phyloP scores from a whole-genome alignment of 129 eudicot genomes.

The Arctium minus region DNA sequence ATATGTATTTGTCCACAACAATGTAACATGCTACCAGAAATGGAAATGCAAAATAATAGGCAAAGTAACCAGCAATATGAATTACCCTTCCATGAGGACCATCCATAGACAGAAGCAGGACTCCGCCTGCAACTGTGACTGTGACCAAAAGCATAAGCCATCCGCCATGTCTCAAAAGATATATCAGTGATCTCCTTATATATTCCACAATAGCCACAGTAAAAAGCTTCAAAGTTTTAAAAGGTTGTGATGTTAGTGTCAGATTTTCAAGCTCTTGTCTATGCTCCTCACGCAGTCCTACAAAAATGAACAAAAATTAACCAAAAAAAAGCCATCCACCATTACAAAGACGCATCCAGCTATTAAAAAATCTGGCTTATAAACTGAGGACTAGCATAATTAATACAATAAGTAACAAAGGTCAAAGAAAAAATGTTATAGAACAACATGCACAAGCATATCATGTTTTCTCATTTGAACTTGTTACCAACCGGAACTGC shows the following conservation, averaged over 20 bases:
- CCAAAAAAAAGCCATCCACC: not conserved
- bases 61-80: not conserved
- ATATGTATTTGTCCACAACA: not conserved
- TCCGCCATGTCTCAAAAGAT: slow-evolving; percentile 63
- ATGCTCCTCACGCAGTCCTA: slow-evolving; percentile 73
- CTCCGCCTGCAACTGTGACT: slow-evolving; percentile 29
- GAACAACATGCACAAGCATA: not conserved
- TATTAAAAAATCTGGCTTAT: not conserved
- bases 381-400: not conserved
- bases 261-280: slow-evolving; percentile 67
- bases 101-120: slow-evolving; percentile 47
- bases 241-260: slow-evolving; percentile 69
- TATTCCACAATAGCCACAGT: slow-evolving; percentile 57
- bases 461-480: not conserved
- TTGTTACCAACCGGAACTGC: not conserved
- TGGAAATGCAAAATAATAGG: not conserved
- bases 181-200: slow-evolving; percentile 42
- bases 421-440: not conserved
- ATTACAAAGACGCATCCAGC: not conserved
- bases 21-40: not conserved
- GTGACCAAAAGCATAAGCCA: slow-evolving; percentile 55
- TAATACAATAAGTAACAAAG: not conserved
- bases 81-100: slow-evolving; percentile 79
- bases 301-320: slow-evolving; percentile 30
- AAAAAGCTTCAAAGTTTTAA: slow-evolving; percentile 70